phyloP scores from a whole-genome alignment of 1,284 basidiomycete genomes.

The Bjerkandera adusta region DNA sequence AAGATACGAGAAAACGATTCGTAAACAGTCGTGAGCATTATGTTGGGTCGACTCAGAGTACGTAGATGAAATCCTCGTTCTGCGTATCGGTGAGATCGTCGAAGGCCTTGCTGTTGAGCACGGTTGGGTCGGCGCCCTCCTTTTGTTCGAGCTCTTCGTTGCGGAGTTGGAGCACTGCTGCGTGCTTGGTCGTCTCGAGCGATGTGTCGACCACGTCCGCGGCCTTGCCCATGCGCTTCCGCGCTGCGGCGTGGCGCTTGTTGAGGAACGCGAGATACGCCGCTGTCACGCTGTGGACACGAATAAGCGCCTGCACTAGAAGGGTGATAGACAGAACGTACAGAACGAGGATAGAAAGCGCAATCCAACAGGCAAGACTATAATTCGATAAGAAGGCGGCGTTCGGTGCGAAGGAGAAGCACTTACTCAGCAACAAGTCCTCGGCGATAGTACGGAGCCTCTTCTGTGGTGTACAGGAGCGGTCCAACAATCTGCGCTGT shows the following conservation, averaged over 20 bases:
- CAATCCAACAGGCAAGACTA: slow-evolving; percentile 39
- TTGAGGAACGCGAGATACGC: slow-evolving; percentile 41
- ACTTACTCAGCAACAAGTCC: slow-evolving; percentile 37
- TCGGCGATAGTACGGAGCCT: slow-evolving; percentile 37
- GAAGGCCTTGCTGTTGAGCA: slow-evolving; percentile 40
- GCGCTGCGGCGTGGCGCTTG: slow-evolving; percentile 34
- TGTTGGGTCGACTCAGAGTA: slow-evolving; percentile 21
- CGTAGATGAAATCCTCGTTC: slow-evolving; percentile 49
- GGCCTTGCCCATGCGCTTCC: slow-evolving; percentile 37
- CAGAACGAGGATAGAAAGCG: slow-evolving; percentile 32
- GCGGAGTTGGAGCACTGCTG: slow-evolving; percentile 20
- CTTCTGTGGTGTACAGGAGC: slow-evolving; percentile 36
- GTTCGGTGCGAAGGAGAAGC: neutral
- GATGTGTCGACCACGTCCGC: slow-evolving; percentile 40
- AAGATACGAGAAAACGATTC: too few relatives aligned
- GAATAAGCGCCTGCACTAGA: neutral
- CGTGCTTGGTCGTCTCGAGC: slow-evolving; percentile 31
- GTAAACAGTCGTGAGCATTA: neutral
- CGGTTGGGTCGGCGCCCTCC: slow-evolving; percentile 20
- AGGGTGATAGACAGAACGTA: slow-evolving; percentile 12
- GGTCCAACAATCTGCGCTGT: slow-evolving; percentile 37
- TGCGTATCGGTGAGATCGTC: slow-evolving; percentile 42
- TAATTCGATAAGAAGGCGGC: slow-evolving; percentile 2
- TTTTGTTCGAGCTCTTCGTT: slow-evolving; percentile 17
- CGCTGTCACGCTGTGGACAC: slow-evolving; percentile 27